Evolutionary conservation across 1,284 basidiomycete species (phyloP).

Genomic region (Anthracocystis walkeri): DNA sequence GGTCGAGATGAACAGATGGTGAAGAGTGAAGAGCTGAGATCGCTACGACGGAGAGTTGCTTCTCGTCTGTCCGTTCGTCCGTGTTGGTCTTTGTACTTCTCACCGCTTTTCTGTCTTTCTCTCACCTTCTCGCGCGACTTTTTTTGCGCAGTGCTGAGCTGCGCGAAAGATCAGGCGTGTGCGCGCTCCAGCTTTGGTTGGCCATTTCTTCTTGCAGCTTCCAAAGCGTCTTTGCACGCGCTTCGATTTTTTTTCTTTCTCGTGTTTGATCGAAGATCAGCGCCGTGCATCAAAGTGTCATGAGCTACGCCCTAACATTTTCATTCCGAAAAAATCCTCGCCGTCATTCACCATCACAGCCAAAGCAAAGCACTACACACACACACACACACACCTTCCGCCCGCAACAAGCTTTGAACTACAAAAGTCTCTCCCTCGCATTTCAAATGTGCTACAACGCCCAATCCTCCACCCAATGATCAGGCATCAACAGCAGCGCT

Average conservation of each 20-base stretch:
- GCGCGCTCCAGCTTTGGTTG: slow-evolving; percentile 11
- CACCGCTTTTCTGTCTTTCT: slow-evolving; percentile 10
- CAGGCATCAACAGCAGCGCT: slow-evolving; percentile 60
- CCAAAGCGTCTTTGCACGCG: slow-evolving; percentile 27
- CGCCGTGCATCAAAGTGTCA: neutral
- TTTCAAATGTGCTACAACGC: too few relatives aligned
- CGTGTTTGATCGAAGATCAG: slow-evolving; percentile 28
- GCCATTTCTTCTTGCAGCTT: slow-evolving; percentile 47
- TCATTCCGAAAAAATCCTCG: neutral
- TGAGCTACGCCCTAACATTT: neutral
- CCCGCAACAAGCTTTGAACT: neutral
- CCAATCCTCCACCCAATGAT: slow-evolving; percentile 63
- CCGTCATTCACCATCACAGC: neutral
- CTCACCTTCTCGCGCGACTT: slow-evolving; percentile 39
- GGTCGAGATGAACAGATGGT: slow-evolving; percentile 8
- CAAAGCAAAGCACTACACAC: neutral
- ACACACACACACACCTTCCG: neutral
- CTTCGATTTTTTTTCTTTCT: slow-evolving; percentile 1
- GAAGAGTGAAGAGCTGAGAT: neutral
- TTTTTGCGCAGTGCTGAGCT: neutral
- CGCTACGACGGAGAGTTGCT: neutral
- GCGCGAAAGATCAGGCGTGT: slow-evolving; percentile 5
- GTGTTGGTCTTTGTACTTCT: slow-evolving; percentile 49
- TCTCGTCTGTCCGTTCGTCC: slow-evolving; percentile 3
- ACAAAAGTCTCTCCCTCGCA: neutral